Conservation (phyloP, 2,329 filamentous ascomycete genomes). For the Exophiala mesophila region DNA sequence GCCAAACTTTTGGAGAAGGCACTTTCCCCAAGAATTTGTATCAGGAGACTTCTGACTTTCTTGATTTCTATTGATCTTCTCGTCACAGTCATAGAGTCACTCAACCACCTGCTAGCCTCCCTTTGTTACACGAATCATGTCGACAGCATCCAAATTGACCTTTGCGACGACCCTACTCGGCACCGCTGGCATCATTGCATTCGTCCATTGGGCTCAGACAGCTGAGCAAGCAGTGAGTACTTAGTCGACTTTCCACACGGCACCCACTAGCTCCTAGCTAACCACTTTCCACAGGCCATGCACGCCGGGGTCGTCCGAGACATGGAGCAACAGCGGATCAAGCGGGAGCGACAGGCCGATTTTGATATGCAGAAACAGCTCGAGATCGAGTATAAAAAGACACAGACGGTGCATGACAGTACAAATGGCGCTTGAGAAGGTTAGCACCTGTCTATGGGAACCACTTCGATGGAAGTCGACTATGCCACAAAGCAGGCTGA, state of each 20-base stretch:
- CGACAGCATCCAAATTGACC: conserved; percentile 81
- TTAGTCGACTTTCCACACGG: too few relatives aligned
- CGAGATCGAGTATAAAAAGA: conserved; percentile 83
- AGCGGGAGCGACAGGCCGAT: conserved; percentile 84
- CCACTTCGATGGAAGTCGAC: too few relatives aligned
- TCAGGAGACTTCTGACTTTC: too few relatives aligned
- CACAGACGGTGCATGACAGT: conserved; percentile 63
- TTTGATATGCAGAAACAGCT: conserved; percentile 86
- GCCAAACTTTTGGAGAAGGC: too few relatives aligned
- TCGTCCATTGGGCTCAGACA: conserved; percentile 87
- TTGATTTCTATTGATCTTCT: too few relatives aligned
- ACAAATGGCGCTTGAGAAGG: conserved; percentile 19
- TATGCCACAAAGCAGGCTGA: too few relatives aligned
- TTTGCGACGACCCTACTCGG: conserved; percentile 71
- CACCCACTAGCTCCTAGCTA: too few relatives aligned
- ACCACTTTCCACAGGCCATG: conserved; percentile 64
- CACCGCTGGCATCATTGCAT: conserved; percentile 68
- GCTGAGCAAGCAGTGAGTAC: conserved; percentile 72
- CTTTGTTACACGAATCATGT: conserved; percentile 56
- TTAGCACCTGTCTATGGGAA: too few relatives aligned
- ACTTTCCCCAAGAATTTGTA: too few relatives aligned
- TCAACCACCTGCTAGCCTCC: background rate
- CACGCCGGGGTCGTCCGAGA: conserved; percentile 90
- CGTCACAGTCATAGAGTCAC: too few relatives aligned
- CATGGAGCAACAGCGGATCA: conserved; percentile 86